Base-by-base conservation (phyloP, 2,329 filamentous ascomycete species). In the Bipolaris gigantea region DNA sequence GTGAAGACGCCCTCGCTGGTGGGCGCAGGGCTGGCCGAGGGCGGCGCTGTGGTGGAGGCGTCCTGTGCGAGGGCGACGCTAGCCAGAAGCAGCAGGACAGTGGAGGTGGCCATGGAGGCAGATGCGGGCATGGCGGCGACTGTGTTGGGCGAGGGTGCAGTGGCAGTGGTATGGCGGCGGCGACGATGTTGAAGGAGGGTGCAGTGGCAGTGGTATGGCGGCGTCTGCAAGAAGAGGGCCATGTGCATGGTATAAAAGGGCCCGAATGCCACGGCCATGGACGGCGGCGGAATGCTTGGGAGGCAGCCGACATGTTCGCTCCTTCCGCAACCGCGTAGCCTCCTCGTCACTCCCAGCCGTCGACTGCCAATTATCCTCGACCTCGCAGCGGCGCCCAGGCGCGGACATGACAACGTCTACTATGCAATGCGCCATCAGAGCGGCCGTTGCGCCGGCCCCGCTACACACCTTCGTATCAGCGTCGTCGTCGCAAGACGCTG, bases 301-400 rank as follows among this genome's bases (percentile, higher is more conserved):
- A 43, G 47, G n/a, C 35, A 38, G 38, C 27, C 23, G 25, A 52
- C 59, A 65, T 63, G 62, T 65, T 64, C 64, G 63, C 64, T 66
- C 70, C 71, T 70, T 67, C 69, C 62, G 57, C 62, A 62, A 62
- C 59, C 65, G 64, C 53, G 57, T 63, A 66, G 58, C 62, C 57
- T 50, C 51, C 48, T n/a, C 48, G 44, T 50, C 54, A 52, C 48
- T n/a, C 54, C 57, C 52, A 53, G 48, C 62, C 62, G 57, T 54
- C 47, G 57, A 63, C 58, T 60, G 43, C 66, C 66, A 69, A 66
- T 70, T 33, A 32, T 8, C 35, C 52, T 4, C 16, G 30, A 35
- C 33, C 11, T 16, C 51, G 34, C 41, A 39, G 19, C 57, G 35
- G 33, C 46, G 38, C 58, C 48, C 59, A 55, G 50, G 38, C 53